Evolutionary conservation across 331 rosid species (phyloP).

Genomic region (Quercus tomentella): DNA sequence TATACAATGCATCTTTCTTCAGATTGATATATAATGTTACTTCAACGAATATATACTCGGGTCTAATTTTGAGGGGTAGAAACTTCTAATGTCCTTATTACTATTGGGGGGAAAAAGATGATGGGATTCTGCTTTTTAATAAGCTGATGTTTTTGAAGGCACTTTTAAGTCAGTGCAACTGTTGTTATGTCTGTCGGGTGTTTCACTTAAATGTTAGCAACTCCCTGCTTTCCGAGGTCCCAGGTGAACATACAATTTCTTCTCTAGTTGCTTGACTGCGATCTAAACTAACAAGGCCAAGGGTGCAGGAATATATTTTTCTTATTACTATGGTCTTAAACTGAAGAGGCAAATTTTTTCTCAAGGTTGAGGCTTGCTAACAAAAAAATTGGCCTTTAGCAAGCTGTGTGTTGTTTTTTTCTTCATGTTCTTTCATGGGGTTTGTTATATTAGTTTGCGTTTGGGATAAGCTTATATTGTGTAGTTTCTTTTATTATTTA

Average conservation of each 20-base stretch:
- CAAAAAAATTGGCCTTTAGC: neutral
- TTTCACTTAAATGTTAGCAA: neutral
- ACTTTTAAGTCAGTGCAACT: neutral
- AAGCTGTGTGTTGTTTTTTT: neutral
- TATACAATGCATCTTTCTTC: slow-evolving; percentile 4
- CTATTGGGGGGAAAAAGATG: neutral
- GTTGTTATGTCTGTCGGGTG: neutral
- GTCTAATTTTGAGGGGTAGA: neutral
- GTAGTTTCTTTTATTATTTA: too few relatives aligned
- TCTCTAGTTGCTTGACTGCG: neutral
- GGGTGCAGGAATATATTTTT: neutral
- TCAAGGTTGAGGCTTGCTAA: neutral
- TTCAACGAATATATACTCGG: neutral
- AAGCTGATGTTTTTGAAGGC: neutral
- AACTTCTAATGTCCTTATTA: neutral
- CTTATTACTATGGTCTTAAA: neutral
- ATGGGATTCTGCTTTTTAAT: neutral
- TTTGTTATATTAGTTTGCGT: neutral
- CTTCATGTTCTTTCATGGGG: neutral
- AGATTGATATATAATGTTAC: slow-evolving; percentile 9
- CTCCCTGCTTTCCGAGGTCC: neutral
- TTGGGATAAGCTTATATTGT: too few relatives aligned
- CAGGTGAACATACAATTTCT: neutral
- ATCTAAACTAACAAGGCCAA: neutral
- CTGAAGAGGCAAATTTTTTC: neutral